A percentile compares a stretch with the other conserved stretches of the same genome.
phyloP scores from a whole-genome alignment of 2,329 filamentous ascomycete species.

The Cordyceps tenuipes region DNA sequence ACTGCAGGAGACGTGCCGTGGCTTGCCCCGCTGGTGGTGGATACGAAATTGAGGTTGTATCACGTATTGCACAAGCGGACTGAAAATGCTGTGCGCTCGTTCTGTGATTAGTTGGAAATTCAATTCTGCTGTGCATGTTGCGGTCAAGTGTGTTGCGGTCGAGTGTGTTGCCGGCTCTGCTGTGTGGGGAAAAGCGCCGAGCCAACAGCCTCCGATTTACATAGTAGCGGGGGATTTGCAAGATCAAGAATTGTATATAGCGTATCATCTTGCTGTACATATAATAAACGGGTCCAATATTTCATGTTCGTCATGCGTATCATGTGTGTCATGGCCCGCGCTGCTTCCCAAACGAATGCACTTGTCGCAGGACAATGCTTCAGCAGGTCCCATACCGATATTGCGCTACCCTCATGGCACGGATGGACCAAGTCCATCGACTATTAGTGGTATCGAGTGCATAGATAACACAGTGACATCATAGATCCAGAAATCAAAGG shows the following conservation, averaged over 20 bases:
- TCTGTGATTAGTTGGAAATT: too few species aligned
- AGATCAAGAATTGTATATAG: too few species aligned
- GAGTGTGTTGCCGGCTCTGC: too few species aligned
- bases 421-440: neutral
- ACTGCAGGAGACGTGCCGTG: neutral
- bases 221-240: neutral
- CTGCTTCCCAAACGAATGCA: conserved; percentile 8
- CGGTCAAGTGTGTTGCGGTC: too few species aligned
- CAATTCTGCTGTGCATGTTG: too few species aligned
- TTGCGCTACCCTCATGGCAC: neutral
- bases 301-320: neutral
- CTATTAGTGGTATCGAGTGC: neutral
- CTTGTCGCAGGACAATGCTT: neutral
- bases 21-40: conserved; percentile 2
- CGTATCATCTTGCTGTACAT: too few species aligned
- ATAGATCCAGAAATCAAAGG: neutral
- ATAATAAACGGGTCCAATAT: neutral
- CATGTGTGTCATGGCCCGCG: neutral
- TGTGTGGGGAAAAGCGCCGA: neutral
- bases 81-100: too few species aligned
- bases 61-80: too few species aligned
- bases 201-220: neutral
- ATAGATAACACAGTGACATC: neutral
- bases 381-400: neutral
- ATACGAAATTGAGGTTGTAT: neutral